Conservation (phyloP, 441 rosid species). For the Euphorbia schlechtendalii region DNA sequence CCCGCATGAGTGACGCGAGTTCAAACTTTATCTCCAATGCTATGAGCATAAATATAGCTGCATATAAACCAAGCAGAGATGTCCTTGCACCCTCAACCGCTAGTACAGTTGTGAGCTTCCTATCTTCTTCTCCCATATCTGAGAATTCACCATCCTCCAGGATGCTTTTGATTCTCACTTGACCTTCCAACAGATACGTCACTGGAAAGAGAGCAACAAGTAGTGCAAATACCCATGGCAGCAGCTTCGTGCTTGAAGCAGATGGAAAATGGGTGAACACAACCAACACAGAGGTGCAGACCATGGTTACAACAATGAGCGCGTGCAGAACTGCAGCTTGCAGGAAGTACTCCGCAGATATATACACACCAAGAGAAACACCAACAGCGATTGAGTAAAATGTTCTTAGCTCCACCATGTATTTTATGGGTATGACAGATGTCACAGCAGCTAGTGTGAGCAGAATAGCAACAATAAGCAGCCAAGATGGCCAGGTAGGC, state of each 20-base stretch:
- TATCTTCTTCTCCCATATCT: constrained; percentile 69
- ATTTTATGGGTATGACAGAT: constrained; percentile 78
- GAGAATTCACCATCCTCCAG: constrained; percentile 44
- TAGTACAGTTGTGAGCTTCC: constrained; percentile 60
- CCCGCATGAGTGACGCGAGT: constrained; percentile 87
- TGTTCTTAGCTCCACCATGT: constrained; percentile 77
- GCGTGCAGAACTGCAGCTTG: constrained; percentile 87
- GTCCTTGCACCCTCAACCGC: constrained; percentile 99
- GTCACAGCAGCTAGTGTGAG: constrained; percentile 83
- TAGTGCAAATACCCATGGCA: constrained; percentile 97
- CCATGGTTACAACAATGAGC: constrained; percentile 78
- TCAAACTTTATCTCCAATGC: constrained; percentile 91
- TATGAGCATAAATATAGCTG: constrained; percentile 93
- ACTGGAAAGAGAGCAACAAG: constrained; percentile 96
- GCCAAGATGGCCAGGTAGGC: constrained; percentile 98
- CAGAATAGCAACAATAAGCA: constrained; percentile 73
- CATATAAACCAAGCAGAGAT: constrained; percentile 93
- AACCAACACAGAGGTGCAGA: constrained; percentile 78
- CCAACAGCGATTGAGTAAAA: constrained; percentile 82
- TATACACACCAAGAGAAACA: constrained; percentile 80
- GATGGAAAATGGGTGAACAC: constrained; percentile 98
- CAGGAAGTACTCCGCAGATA: constrained; percentile 95
- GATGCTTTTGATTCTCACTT: constrained; percentile 72
- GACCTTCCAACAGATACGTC: constrained; percentile 91
- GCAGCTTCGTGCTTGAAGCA: constrained; percentile 88